Base-by-base conservation (phyloP, 2,329 filamentous ascomycete species). In the Cordyceps farinosa region DNA sequence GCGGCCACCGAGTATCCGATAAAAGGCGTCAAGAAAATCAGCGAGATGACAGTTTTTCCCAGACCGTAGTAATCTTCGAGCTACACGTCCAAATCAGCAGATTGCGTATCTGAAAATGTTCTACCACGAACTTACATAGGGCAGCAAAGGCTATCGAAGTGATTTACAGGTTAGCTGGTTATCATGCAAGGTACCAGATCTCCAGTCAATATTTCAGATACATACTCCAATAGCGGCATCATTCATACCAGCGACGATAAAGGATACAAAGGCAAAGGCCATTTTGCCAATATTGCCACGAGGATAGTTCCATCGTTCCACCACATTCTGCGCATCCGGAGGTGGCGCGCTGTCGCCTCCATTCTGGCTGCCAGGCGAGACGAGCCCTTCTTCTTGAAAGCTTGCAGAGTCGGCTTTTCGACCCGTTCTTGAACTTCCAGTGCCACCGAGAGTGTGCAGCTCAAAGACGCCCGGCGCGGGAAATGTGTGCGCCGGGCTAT, bases 11-110 rank as follows among this genome's bases (percentile, higher is more conserved):
- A 84, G 74, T 89, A 90, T 30, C 87, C 87, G 1, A 81, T 77
- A 29, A 89, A 83, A 0, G 87, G 87, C 0, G 85, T 84, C 2
- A 90, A 75, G 72, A 89, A 89, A 53, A 89, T 78, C 5, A 89
- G 77, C 0, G 87, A 87, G 0, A 89, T 80, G 51, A 87, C 71
- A 0, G 84, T 80, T 70, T 88, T 88, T 34, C 75, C 80, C 10
- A 88, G 76, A 30, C 79, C 65, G 70, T 89, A 89, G 74, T 87
- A 87, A 17, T 74, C 73, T 77, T 88, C 85, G 6, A 89, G 78
- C 83, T 86, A 61, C 15, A 40, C 22, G 7, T 36, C 17, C 4
- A 13, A 30, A 36, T n/a, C 2, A 40, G 30, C 67, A 1, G 11
- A 63, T 2, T 11, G 10, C 3, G 3, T 11, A 30, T 47, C 11